Base-by-base conservation (phyloP, 805 yeast genomes). In the Candida berthetii region DNA sequence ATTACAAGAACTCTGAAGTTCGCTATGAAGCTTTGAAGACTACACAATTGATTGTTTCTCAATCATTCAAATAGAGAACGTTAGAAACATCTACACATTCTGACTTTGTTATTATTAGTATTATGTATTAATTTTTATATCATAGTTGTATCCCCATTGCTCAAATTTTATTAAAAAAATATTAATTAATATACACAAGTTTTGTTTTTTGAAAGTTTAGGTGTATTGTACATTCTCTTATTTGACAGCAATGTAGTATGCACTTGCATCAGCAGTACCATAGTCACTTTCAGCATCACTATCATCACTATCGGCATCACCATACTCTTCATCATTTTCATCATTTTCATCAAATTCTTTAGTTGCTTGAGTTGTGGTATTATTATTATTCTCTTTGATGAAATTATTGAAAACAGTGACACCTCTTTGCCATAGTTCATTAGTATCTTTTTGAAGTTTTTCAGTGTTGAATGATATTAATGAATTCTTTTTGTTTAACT, bases 1-100 rank as follows among this genome's bases (percentile, higher is more conserved):
- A 77, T 55, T 78, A 81, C 43, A 76, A 82, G 34, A 90, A 89
- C 60, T 75, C 90, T 18, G 93, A 87, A 58, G 90, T 93, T 50
- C 86, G 91, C 60, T 93, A 84, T 60, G 96, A 91, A 68, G 98
- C 98, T 2, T 75, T 93, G 57, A 87, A 86, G 62, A 89, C 97
- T 4, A 87, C 96, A n/a, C 99, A 93, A 68, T 76, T 82, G 43
- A 78, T 93, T 54, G 95, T 93, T 41, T 88, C 96, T 3, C 88
- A 87, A 56, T 73, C 83, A n/a, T 76, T 83, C 50, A 74, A 66
- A 47, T 64, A 49, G 46, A 34, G 24, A 7, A 33, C 24, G 6
- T 22, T 9, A 22, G 6, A 22, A 22, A 22, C 9, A 22, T 22
- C 9, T 22, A 22, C 9, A 7, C 8, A 9, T 22, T 9, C 9